Evolutionary conservation across 2,329 filamentous ascomycete species (phyloP), one percentile per base, ranked within the genome.

Genomic region (Trichoderma hamatum): DNA sequence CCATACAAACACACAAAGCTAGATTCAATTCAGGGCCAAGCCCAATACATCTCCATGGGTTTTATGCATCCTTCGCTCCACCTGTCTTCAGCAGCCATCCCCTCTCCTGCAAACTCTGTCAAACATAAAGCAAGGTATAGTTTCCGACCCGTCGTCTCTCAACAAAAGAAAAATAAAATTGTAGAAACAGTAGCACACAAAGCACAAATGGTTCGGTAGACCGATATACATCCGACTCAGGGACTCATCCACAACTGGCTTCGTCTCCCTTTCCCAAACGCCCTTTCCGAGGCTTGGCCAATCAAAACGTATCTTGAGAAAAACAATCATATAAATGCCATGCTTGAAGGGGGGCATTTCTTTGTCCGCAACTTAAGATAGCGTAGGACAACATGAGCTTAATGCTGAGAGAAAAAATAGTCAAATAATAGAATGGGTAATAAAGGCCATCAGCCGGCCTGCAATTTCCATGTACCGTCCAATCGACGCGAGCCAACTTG

Each of bases 241-340:
- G 63, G 52, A 36, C 34, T 59, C 59, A 58, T 68, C 56, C 58
- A 46, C 13, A 24, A n/a, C 7, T 30, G 54, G 39, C 54, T 36
- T 62, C 51, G 60, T 28, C 24, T 55, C 16, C 62, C 60, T 68
- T 49, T 58, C 69, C 69, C 32, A n/a, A 74, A 73, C 72, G 72
- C 72, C 73, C 24, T 68, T 56, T 66, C 52, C 68, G 67, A 59
- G 71, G 70, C 70, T 71, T 49, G 63, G 70, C 68, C 70, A 69
- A 55, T 68, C 60, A 54, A 58, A 65, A 66, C 62, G 62, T 56
- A 46, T 56, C 51, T 24, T 24, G 30, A 51, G 26, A 32, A 58
- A 59, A 28, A 59, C 24, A 67, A 52, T 49, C 30, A 30, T 39
- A 60, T 59, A 59, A 32, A n/a, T 60, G 30, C 32, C 55, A 36